Evolutionary conservation across 768 basidiomycete genomes (phyloP).

Genomic region (Amanita pseudoporphyria): DNA sequence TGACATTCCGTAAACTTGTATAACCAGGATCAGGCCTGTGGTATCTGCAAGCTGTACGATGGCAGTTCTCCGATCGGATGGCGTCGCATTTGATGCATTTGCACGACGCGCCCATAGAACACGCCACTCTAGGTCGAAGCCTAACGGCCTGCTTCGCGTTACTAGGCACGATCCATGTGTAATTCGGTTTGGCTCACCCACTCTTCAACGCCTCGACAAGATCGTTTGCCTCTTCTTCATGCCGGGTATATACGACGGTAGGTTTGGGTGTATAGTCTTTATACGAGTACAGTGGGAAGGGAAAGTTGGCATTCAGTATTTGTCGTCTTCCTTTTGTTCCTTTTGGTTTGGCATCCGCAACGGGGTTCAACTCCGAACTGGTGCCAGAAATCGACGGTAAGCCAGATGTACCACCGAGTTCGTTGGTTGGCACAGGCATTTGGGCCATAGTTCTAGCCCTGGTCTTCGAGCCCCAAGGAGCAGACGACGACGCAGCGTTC

Average conservation of each 20-base stretch:
- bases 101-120: conserved; percentile 12
- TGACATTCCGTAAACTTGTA: conserved; percentile 21
- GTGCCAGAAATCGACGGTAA: too few species aligned
- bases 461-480: not conserved
- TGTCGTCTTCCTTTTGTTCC: not conserved
- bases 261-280: conserved; percentile 18
- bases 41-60: conserved; percentile 24
- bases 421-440: not conserved
- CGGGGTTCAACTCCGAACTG: too few species aligned
- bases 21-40: conserved; percentile 20
- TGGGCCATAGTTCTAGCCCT: not conserved
- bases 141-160: conserved; percentile 16
- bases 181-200: conserved; percentile 13
- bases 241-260: conserved; percentile 18
- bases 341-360: too few species aligned
- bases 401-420: too few species aligned
- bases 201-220: conserved; percentile 16
- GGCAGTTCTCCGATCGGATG: conserved; percentile 16
- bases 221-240: conserved; percentile 23
- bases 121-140: conserved; percentile 26
- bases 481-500: not conserved
- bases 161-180: not conserved
- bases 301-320: not conserved
- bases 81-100: not conserved
- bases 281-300: conserved; percentile 19